Evolutionary conservation across 108 stramenopile genomes (phyloP).

Genomic region (Asterionellopsis glacialis): DNA sequence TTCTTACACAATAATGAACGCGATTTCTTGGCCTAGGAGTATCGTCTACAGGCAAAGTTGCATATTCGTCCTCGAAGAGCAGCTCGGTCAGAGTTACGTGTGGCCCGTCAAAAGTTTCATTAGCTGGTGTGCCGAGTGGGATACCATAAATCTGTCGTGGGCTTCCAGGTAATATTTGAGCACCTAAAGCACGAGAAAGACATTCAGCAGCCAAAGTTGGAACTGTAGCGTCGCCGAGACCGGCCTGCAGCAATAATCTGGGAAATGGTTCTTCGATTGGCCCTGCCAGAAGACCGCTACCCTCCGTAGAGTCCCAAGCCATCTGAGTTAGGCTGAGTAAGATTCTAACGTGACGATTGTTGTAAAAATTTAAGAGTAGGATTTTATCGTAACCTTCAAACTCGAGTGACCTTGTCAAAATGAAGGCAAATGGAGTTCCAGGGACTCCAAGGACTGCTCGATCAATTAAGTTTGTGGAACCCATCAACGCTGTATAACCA

Average conservation of each 20-base stretch:
- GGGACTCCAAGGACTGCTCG: conserved; percentile 56
- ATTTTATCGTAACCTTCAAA: conserved; percentile 54
- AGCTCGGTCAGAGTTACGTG: conserved; percentile 44
- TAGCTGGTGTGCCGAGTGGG: conserved; percentile 9
- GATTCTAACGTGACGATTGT: conserved; percentile 65
- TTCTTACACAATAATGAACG: conserved; percentile 66
- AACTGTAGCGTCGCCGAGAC: conserved; percentile 62
- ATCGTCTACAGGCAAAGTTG: conserved; percentile 31
- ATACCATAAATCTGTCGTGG: conserved; percentile 34
- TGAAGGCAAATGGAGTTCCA: conserved; percentile 70
- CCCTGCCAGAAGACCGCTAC: conserved; percentile 46
- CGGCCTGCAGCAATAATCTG: conserved; percentile 49
- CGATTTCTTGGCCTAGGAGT: conserved; percentile 1
- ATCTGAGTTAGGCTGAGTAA: conserved; percentile 59
- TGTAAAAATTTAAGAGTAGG: conserved; percentile 53
- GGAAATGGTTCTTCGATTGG: conserved; percentile 32
- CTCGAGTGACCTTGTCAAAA: conserved; percentile 52
- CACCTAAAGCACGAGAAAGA: conserved; percentile 56
- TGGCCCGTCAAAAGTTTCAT: conserved; percentile 15
- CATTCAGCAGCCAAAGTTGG: conserved; percentile 60
- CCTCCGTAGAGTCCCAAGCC: conserved; percentile 70
- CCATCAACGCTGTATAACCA: conserved; percentile 46
- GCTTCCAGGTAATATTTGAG: conserved; percentile 34
- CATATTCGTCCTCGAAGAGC: conserved; percentile 36
- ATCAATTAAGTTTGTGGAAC: conserved; percentile 42